Percentiles rank a stretch among this genome's conserved stretches.
Evolutionary conservation across 768 basidiomycete species (phyloP).

Genomic region (Hirschioporus abietinus): DNA sequence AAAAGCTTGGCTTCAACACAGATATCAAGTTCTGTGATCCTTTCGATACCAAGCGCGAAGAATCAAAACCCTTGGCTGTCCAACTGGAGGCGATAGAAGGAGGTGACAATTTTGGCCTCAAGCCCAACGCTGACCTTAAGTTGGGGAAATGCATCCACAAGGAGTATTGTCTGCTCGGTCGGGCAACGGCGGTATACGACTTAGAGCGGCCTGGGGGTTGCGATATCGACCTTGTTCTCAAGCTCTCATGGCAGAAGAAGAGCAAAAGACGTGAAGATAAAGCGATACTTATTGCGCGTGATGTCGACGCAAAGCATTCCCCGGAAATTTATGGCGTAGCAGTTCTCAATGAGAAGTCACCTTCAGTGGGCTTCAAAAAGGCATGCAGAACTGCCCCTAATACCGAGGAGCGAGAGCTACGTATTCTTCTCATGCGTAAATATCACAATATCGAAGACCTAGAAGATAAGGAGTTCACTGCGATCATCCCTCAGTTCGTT

Average conservation of each 20-base stretch:
- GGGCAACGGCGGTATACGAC: neutral
- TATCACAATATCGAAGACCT: neutral
- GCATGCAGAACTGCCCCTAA: neutral
- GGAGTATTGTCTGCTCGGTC: neutral
- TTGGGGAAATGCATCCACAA: neutral
- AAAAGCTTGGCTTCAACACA: neutral
- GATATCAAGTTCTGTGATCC: neutral
- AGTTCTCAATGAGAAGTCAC: neutral
- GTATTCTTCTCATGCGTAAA: neutral
- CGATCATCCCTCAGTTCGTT: neutral
- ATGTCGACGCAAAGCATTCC: neutral
- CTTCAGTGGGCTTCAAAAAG: neutral
- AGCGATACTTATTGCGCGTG: neutral
- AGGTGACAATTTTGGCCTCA: neutral
- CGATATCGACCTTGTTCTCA: neutral
- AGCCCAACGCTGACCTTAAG: neutral
- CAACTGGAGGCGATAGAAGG: neutral
- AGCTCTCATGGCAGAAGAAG: neutral
- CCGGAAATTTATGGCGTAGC: neutral
- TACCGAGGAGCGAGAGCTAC: neutral
- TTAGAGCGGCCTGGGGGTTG: neutral
- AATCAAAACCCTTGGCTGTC: neutral
- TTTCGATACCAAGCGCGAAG: neutral
- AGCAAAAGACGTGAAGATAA: neutral
- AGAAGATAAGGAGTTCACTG: neutral